Evolutionary conservation across 495 filamentous ascomycete species (phyloP).

Genomic region (Xylaria curta): DNA sequence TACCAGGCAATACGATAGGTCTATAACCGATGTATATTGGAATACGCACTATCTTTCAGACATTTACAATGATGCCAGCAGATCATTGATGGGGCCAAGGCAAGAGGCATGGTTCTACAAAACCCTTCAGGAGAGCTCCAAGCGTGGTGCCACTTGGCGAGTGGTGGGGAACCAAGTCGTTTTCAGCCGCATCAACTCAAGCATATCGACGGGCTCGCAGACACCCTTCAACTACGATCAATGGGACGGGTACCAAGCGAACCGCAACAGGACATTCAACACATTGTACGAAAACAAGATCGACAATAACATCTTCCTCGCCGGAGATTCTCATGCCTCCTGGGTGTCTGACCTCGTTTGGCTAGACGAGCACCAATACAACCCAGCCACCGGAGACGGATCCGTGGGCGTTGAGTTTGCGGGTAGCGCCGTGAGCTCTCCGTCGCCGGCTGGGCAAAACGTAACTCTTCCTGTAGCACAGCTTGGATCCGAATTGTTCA

Average conservation of each 20-base stretch:
- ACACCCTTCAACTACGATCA: constrained; percentile 65
- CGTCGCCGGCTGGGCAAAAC: constrained; percentile 58
- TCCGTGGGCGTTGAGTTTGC: constrained; percentile 68
- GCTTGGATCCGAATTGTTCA: constrained; percentile 47
- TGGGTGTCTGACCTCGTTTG: constrained; percentile 69
- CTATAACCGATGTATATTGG: constrained; percentile 55
- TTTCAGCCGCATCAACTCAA: constrained; percentile 63
- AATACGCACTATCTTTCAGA: constrained; percentile 62
- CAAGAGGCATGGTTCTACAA: constrained; percentile 72
- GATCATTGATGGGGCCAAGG: constrained; percentile 64
- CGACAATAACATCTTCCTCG: constrained; percentile 65
- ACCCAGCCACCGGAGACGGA: constrained; percentile 59
- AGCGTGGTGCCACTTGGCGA: constrained; percentile 65
- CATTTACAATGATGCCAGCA: constrained; percentile 63
- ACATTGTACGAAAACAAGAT: constrained; percentile 64
- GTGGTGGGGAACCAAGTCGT: constrained; percentile 69
- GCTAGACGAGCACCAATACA: constrained; percentile 60
- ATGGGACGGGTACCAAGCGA: constrained; percentile 68
- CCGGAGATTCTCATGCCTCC: constrained; percentile 65
- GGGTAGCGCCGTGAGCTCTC: constrained; percentile 62
- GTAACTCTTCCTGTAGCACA: constrained; percentile 53
- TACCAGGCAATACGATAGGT: constrained; percentile 67
- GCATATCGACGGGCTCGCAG: constrained; percentile 50
- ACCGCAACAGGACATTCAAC: constrained; percentile 65
- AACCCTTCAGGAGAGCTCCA: constrained; percentile 54